Evolutionary conservation across 2,329 filamentous ascomycete genomes (phyloP).

Genomic region (Penicillium sp.): DNA sequence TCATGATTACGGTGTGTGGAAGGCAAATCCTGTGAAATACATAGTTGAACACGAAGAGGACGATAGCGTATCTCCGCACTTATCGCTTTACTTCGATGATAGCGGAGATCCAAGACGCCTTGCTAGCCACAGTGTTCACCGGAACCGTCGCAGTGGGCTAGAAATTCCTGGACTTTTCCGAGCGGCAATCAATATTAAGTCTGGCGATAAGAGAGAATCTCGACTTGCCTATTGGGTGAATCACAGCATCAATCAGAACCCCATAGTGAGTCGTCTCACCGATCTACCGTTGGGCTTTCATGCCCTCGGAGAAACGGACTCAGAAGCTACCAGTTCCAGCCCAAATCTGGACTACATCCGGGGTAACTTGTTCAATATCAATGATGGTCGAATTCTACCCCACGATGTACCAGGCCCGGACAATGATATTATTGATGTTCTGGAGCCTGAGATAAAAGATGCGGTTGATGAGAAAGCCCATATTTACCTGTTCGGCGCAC

Average conservation of each 20-base stretch:
- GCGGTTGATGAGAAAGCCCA: slow-evolving; percentile 13
- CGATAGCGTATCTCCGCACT: slow-evolving; percentile 10
- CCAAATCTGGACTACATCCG: slow-evolving; percentile 19
- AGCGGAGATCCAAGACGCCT: neutral
- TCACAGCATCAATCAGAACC: slow-evolving; percentile 7
- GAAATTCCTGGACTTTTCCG: neutral
- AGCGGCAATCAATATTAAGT: slow-evolving; percentile 23
- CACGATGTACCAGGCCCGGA: slow-evolving; percentile 18
- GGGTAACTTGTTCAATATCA: slow-evolving; percentile 13
- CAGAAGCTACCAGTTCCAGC: neutral
- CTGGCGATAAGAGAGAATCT: slow-evolving; percentile 13
- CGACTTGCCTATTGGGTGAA: slow-evolving; percentile 21
- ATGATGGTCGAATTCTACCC: slow-evolving; percentile 17
- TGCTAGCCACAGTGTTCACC: too few species aligned
- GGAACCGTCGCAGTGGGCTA: too few species aligned
- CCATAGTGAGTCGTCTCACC: slow-evolving; percentile 11
- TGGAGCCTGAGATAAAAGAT: slow-evolving; percentile 14
- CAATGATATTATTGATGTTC: slow-evolving; percentile 36
- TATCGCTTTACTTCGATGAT: slow-evolving; percentile 17
- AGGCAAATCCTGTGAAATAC: slow-evolving; percentile 11
- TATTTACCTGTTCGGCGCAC: slow-evolving; percentile 19
- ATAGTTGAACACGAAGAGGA: slow-evolving; percentile 7
- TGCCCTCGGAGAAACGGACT: neutral
- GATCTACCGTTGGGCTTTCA: slow-evolving; percentile 13
- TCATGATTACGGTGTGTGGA: slow-evolving; percentile 21